phyloP scores from a whole-genome alignment of 2,329 filamentous ascomycete species.

The Ophidiomyces ophidiicola region DNA sequence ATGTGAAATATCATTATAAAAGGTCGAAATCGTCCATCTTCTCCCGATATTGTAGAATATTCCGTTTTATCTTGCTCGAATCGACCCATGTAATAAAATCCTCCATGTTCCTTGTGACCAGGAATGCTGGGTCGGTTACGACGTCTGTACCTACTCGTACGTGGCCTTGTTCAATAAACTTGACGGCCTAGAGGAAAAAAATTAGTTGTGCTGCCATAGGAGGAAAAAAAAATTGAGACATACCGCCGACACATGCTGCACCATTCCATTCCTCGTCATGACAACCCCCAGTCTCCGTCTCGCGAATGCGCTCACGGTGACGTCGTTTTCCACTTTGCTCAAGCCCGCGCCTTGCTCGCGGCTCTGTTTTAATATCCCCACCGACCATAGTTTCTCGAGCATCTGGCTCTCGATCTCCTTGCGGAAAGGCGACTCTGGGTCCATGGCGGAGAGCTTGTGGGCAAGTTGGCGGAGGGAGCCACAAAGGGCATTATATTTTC shows the following conservation, averaged over 20 bases:
- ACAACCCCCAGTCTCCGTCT: slow-evolving; percentile 73
- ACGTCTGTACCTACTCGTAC: slow-evolving; percentile 84
- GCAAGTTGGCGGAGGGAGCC: slow-evolving; percentile 81
- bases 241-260: slow-evolving; percentile 73
- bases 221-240: slow-evolving; percentile 16
- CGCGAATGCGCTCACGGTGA: slow-evolving; percentile 82
- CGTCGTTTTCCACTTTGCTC: slow-evolving; percentile 64
- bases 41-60: slow-evolving; percentile 88
- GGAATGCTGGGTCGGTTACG: slow-evolving; percentile 75
- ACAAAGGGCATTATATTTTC: slow-evolving; percentile 53
- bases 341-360: slow-evolving; percentile 63
- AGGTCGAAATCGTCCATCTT: slow-evolving; percentile 94
- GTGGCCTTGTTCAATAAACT: slow-evolving; percentile 88
- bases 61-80: slow-evolving; percentile 92
- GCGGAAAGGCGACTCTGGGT: slow-evolving; percentile 61
- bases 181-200: slow-evolving; percentile 34
- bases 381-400: slow-evolving; percentile 82
- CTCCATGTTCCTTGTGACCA: slow-evolving; percentile 82
- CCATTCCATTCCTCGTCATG: slow-evolving; percentile 84
- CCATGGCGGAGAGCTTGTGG: slow-evolving; percentile 70
- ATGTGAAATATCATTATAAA: slow-evolving; percentile 41
- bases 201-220: neutral
- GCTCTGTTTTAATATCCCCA: slow-evolving; percentile 66
- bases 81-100: slow-evolving; percentile 96
- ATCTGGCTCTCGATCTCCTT: slow-evolving; percentile 76